Base-by-base conservation (phyloP, 495 filamentous ascomycete species). In the Glarea lozoyensis region DNA sequence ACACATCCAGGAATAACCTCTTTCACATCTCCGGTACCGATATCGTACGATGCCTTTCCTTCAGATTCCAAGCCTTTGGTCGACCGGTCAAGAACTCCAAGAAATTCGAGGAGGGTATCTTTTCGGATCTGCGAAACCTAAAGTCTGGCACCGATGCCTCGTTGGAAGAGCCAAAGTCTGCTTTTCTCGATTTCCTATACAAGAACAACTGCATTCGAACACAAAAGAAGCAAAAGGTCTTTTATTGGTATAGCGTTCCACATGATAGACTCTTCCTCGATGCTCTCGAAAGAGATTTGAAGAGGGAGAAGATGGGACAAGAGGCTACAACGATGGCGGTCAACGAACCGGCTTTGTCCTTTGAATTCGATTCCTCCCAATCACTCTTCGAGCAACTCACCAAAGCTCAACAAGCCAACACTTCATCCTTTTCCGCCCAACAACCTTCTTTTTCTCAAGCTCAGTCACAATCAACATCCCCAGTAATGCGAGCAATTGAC, bases 171-270 rank as follows among this genome's bases (percentile, higher is more conserved):
- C 92, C 92, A 25, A 98, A 98, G 73, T 96, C 90, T 68, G 78
- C 86, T 2, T 98, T 98, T 67, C 76, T 98, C 38, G 92, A 98
- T 61, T 98, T 97, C 66, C 73, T 98, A 37, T 98, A 97, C 73
- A 98, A 98, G 76, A 97, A 98, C 73, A 98, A 98, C 65, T 98
- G 92, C 75, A 98, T 98, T 55, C 78, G 92, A 50, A 98, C 92
- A 19, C 92, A 98, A 65, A 98, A 98, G 78, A 98, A 98, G 75
- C 92, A 98, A 59, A 98, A 98, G 71, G 92, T 98, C 52, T 98
- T 98, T 56, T 98, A 96, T 67, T 98, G 92, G 92, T 98, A 98
- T 64, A 95, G 89, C 67, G 92, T 98, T 41, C 92, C 92, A 5
- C 92, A 98, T 62, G 92, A 98, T 67, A 79, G 92, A 24, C 79